Conservation (phyloP, 257 asterid species). For the Oldenlandia corymbosa region DNA sequence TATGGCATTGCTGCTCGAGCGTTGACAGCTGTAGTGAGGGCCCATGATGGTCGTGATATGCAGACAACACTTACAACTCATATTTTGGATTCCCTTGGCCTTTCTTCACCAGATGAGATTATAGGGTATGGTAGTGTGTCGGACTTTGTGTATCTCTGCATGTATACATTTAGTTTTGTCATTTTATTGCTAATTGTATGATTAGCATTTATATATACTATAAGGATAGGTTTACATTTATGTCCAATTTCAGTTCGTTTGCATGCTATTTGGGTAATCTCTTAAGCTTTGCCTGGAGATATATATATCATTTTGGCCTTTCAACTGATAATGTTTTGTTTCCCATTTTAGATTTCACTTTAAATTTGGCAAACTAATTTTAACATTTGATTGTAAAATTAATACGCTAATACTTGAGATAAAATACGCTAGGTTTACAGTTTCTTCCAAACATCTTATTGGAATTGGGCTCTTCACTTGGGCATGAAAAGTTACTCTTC, state of each 20-base stretch:
- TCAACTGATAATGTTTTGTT: not conserved
- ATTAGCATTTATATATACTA: not conserved
- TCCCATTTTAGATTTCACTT: not conserved
- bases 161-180: not conserved
- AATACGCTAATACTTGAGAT: not conserved
- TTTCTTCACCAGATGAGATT: constrained; percentile 85
- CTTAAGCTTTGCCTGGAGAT: not conserved
- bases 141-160: not conserved
- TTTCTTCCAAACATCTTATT: not conserved
- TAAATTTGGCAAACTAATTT: not conserved
- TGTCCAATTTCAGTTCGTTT: too few relatives aligned
- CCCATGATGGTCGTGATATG: constrained; percentile 96
- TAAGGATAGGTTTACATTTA: too few relatives aligned
- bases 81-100: constrained; percentile 62
- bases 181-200: not conserved
- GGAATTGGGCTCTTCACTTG: not conserved
- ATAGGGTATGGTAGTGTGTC: constrained; percentile 86
- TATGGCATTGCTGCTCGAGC: constrained; percentile 94
- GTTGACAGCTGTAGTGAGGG: constrained; percentile 77
- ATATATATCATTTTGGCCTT: not conserved
- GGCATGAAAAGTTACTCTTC: not conserved
- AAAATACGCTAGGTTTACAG: too few relatives aligned
- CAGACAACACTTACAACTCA: constrained; percentile 60
- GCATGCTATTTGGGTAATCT: not conserved
- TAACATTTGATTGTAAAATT: not conserved